Evolutionary conservation across 768 basidiomycete genomes (phyloP), one percentile per base, ranked within the genome.

Genomic region (Lentinula sp.): DNA sequence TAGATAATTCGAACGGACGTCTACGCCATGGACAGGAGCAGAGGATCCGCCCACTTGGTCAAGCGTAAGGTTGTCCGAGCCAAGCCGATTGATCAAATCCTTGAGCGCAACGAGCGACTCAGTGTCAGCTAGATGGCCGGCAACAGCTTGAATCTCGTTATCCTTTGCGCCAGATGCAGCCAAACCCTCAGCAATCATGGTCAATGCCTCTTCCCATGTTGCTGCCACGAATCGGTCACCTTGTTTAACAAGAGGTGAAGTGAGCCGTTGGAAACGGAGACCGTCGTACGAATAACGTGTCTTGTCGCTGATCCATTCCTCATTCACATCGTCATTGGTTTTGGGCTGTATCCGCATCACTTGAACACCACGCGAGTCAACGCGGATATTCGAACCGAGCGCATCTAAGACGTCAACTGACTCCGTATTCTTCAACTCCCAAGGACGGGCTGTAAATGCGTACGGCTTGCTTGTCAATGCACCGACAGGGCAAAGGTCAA

Each of bases 231-330:
- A 98, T 15, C 95, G 86, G 71, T 95, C 93, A n/a, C 91, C 95
- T 59, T 87, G 79, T 71, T 95, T 91, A 64, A 98, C 76, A 46
- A 98, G 82, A 2, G 97, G 97, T 0, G 88, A 88, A 3, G 95
- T 98, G 67, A 99, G 78, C 21, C 96, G 89, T 73, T 99, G 97
- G 81, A 93, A 96, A 69, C 86, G 86, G 35, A 99, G 83, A 9
- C 97, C 97, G 68, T 99, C 97, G 73, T 95, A 91, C 1, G 96
- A 91, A 73, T 94, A 95, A 61, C 97, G 91, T 1, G 96, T 95
- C 83, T 99, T 99, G 82, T 99, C 97, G 73, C 84, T 94, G 72
- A 99, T 96, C 97, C 97, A 98, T 74, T 99, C 97, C 78, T 99
- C 97, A 73, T 99, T 99, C 65, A 99, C 88, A 66, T 97, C 92